Conservation (phyloP, 2,329 filamentous ascomycete genomes). For the Claviceps arundinis region DNA sequence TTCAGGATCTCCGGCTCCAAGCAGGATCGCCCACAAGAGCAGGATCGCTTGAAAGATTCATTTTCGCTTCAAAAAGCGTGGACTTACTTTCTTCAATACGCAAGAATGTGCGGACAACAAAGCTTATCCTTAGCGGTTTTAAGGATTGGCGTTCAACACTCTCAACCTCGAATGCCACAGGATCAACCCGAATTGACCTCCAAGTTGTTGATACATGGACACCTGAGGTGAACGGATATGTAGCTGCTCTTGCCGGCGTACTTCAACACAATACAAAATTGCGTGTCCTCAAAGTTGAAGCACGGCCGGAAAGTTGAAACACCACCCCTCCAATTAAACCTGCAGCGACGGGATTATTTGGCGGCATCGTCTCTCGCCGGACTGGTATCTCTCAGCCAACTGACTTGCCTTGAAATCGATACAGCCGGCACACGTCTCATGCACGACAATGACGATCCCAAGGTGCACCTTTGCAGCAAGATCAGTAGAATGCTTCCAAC, state of each 20-base stretch:
- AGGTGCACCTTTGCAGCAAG: conserved; percentile 2
- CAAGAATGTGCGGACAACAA: background rate
- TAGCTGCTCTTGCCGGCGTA: conserved; percentile 2
- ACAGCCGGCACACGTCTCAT: conserved; percentile 3
- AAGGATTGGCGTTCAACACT: conserved; percentile 4
- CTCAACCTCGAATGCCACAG: background rate
- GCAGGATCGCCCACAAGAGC: background rate
- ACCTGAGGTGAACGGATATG: background rate
- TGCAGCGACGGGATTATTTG: conserved; percentile 4
- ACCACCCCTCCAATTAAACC: background rate
- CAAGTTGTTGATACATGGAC: conserved; percentile 1
- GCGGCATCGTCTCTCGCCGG: conserved; percentile 1
- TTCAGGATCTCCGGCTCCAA: conserved; percentile 2
- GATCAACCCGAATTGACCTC: background rate
- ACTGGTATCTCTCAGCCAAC: conserved; percentile 3
- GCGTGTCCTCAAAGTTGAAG: conserved; percentile 3
- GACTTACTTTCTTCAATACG: conserved; percentile 3
- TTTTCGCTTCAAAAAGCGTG: background rate
- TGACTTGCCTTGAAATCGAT: conserved; percentile 6
- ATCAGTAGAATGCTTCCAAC: conserved; percentile 5
- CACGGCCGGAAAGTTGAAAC: conserved; percentile 4
- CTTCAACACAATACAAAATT: conserved; percentile 6
- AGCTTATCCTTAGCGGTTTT: conserved; percentile 2
- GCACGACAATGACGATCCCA: background rate
- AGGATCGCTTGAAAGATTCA: conserved; percentile 2